Conservation (phyloP, 2,329 filamentous ascomycete species). For the Colletotrichum abscissum region DNA sequence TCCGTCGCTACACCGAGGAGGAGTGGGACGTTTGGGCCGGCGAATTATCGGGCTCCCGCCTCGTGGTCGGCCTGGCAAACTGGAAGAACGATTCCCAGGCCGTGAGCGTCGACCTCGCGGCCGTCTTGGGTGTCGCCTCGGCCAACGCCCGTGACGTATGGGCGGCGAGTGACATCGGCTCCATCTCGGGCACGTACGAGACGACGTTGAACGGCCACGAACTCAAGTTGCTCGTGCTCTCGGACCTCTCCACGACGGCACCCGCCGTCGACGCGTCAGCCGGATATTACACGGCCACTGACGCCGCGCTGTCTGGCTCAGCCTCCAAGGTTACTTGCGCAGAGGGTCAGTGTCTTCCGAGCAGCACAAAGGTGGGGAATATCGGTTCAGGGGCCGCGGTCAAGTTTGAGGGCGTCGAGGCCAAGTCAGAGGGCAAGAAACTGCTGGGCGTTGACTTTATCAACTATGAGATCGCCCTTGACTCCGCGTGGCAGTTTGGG, state of each 20-base stretch:
- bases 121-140: slow-evolving; percentile 49
- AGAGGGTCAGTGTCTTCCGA: slow-evolving; percentile 52
- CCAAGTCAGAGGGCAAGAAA: slow-evolving; percentile 46
- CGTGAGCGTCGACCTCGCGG: slow-evolving; percentile 53
- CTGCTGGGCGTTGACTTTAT: slow-evolving; percentile 61
- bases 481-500: slow-evolving; percentile 45
- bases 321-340: slow-evolving; percentile 49
- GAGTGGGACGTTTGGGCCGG: slow-evolving; percentile 65
- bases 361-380: slow-evolving; percentile 54
- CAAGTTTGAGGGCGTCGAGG: slow-evolving; percentile 47
- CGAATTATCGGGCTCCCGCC: slow-evolving; percentile 53
- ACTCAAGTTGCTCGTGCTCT: slow-evolving; percentile 51
- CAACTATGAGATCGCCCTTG: slow-evolving; percentile 61
- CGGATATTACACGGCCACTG: slow-evolving; percentile 57
- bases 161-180: slow-evolving; percentile 47
- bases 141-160: slow-evolving; percentile 54
- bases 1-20: slow-evolving; percentile 58
- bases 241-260: slow-evolving; percentile 43
- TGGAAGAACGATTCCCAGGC: slow-evolving; percentile 58
- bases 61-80: slow-evolving; percentile 60
- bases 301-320: slow-evolving; percentile 47
- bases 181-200: slow-evolving; percentile 45
- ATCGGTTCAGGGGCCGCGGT: slow-evolving; percentile 47
- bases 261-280: slow-evolving; percentile 37
- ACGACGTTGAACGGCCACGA: slow-evolving; percentile 51